Evolutionary conservation across 169 alveolate genomes (phyloP).

Genomic region (Eimeria acervulina): DNA sequence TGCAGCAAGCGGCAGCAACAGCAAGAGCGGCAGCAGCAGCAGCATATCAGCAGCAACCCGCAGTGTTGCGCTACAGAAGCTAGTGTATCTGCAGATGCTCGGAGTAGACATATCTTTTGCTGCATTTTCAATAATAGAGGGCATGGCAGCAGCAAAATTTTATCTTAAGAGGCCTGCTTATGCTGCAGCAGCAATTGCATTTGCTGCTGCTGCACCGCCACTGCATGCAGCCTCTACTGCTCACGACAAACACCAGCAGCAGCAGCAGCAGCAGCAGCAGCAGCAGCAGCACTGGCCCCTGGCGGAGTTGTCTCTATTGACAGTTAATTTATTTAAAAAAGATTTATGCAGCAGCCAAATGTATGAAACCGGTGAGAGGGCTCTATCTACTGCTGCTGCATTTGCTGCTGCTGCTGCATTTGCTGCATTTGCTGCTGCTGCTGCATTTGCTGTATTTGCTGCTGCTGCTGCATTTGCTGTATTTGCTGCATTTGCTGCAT

Average conservation of each 20-base stretch:
- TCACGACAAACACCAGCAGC: too few relatives aligned
- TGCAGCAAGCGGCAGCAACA: too few relatives aligned
- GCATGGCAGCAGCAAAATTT: conserved; percentile 42
- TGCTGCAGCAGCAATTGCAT: too few relatives aligned
- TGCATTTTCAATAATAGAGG: conserved; percentile 85
- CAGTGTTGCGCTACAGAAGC: conserved; percentile 83
- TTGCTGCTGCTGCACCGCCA: too few relatives aligned
- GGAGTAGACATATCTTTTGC: conserved; percentile 85
- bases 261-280: conserved; percentile 71
- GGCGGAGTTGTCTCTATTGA: conserved; percentile 84
- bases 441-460: too few relatives aligned
- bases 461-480: too few relatives aligned
- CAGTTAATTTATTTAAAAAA: conserved; percentile 86
- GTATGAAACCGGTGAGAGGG: conserved; percentile 53
- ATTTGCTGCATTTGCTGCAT: too few relatives aligned
- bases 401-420: too few relatives aligned
- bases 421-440: too few relatives aligned
- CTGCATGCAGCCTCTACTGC: too few relatives aligned
- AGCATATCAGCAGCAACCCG: too few relatives aligned
- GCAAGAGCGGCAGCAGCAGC: too few relatives aligned
- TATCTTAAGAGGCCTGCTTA: conserved; percentile 80
- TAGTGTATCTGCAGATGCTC: conserved; percentile 83
- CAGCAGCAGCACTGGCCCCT: conserved; percentile 60
- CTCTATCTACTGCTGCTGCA: neutral
- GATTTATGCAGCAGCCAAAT: conserved; percentile 61